Evolutionary conservation across 2,329 filamentous ascomycete genomes (phyloP), one percentile per base, ranked within the genome.

Genomic region (Atkinsonella texensis): DNA sequence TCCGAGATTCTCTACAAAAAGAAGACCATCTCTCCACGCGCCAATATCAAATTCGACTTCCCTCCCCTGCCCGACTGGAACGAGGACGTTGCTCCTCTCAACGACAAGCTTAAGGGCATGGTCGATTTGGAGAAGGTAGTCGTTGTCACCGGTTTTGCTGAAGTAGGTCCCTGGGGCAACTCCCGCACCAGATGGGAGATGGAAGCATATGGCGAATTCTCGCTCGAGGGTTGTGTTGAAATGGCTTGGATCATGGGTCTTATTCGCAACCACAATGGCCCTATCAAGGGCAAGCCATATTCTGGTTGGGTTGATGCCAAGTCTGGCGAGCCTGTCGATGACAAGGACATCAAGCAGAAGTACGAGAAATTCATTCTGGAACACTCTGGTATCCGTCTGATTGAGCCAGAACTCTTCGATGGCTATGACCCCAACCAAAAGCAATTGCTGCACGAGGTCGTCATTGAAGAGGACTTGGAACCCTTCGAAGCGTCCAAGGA

Each of bases 161-260:
- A 98, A 68, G 83, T 96, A 55, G 90, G 93, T 46, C 93, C 93
- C 8, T 98, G 93, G 94, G 93, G 93, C 75, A 98, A 97, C 75
- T 91, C 93, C 2, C 84, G 93, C 62, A 98, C 93, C 45, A 84
- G 93, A 56, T 98, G 93, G 93, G 93, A 98, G 74, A 98, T 98
- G 91, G 93, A 98, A 69, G 90, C 93, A 1, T 84, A 90, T 59
- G 93, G 93, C 65, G 81, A 95, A 64, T 98, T 98, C 74, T 97
- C 93, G 9, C 81, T 98, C 13, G 94, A 98, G 70, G 93, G 93
- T 32, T 97, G 93, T 63, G 85, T 98, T 54, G 93, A 98, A 71
- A 98, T 98, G 93, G 90, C 93, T 33, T 98, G 93, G 93, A 89
- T 98, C 69, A 98, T 97, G 91, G 93, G 93, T 64, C 82, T 97